These are phyloP conservation scores for Lachancea fermentati DNA, from an alignment of 805 yeast genomes.

Conservation along the genomic window DNA sequence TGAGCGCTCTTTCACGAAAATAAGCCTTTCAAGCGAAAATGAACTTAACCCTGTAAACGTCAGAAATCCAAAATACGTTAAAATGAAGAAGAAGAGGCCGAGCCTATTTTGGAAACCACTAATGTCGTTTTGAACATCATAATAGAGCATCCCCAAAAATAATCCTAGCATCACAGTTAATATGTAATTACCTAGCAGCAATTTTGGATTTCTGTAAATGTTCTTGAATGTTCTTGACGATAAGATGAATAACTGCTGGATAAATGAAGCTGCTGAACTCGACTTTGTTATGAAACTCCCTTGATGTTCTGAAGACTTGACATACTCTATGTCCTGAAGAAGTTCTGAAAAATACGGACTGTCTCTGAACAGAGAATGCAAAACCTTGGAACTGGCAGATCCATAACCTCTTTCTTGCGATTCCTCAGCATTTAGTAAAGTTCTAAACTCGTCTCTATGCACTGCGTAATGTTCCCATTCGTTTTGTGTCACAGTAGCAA, in stretches of 20 bases:
- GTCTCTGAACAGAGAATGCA: conserved; percentile 31
- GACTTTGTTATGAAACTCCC: conserved; percentile 9
- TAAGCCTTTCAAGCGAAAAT: conserved; percentile 81
- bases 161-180: conserved; percentile 71
- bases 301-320: conserved; percentile 16
- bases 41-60: conserved; percentile 88
- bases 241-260: conserved; percentile 64
- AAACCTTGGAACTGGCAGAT: conserved; percentile 16
- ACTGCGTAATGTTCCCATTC: conserved; percentile 87
- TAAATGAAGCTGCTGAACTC: conserved; percentile 47
- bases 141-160: conserved; percentile 83
- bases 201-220: conserved; percentile 84
- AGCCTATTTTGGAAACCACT: conserved; percentile 95
- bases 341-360: conserved; percentile 30
- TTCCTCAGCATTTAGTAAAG: conserved; percentile 19
- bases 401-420: conserved; percentile 10
- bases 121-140: conserved; percentile 77
- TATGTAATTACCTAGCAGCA: conserved; percentile 79
- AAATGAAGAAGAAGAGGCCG: conserved; percentile 85
- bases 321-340: conserved; percentile 28
- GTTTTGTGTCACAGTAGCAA: conserved; percentile 50
- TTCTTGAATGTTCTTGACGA: conserved; percentile 88
- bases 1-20: conserved; percentile 88
- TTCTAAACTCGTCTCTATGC: conserved; percentile 64
- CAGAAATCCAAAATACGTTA: conserved; percentile 91